phyloP scores from a whole-genome alignment of 1,284 basidiomycete species.

The Amylostereum areolatum region DNA sequence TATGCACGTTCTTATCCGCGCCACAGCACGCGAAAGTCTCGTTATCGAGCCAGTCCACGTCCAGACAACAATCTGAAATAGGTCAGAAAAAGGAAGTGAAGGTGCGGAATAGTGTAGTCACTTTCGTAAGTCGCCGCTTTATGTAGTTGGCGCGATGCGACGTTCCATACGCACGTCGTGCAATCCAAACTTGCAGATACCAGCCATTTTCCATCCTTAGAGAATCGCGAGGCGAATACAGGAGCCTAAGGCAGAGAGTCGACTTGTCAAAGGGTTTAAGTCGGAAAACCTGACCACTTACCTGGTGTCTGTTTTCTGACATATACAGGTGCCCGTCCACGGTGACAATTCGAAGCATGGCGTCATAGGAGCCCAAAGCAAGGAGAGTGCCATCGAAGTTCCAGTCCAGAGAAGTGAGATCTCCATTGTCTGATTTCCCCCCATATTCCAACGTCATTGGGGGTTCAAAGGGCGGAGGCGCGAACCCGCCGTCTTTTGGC shows the following conservation, averaged over 20 bases:
- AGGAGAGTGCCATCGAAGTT: conserved; percentile 64
- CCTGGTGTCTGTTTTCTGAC: conserved; percentile 56
- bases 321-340: conserved; percentile 54
- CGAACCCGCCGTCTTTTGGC: conserved; percentile 19
- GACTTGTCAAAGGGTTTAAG: conserved; percentile 11
- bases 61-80: conserved; percentile 63
- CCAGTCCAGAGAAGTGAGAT: conserved; percentile 74
- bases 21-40: conserved; percentile 69
- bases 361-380: conserved; percentile 72
- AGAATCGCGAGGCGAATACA: conserved; percentile 71
- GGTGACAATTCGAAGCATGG: conserved; percentile 58
- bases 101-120: conserved; percentile 11
- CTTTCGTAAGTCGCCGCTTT: conserved; percentile 58
- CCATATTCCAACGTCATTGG: conserved; percentile 47
- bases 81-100: conserved; percentile 7
- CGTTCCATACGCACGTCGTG: conserved; percentile 72
- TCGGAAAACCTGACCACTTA: conserved; percentile 24
- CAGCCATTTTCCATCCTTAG: conserved; percentile 61
- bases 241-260: conserved; percentile 49
- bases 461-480: conserved; percentile 22
- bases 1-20: conserved; percentile 59
- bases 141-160: conserved; percentile 53
- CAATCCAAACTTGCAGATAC: conserved; percentile 70
- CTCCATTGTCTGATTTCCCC: conserved; percentile 39
- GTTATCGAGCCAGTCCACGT: conserved; percentile 76